These are phyloP conservation scores for Colletotrichum sp. DNA, from an alignment of 2,329 filamentous ascomycete genomes.

Conservation along the genomic window DNA sequence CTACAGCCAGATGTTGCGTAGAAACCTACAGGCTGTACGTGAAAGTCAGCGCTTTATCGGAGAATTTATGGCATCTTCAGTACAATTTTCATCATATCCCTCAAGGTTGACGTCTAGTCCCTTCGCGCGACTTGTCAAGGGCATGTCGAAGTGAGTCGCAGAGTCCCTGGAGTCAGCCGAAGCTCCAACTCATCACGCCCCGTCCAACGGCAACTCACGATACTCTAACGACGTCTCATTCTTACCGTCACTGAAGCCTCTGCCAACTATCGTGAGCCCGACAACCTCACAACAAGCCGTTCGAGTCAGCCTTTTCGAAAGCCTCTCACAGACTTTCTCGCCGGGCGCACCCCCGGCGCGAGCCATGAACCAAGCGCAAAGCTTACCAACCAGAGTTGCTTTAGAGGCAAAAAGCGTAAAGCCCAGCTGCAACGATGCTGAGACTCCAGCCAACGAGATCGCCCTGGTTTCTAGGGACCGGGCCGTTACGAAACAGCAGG, in stretches of 20 bases:
- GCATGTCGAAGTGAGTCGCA: neutral
- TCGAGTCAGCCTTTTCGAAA: neutral
- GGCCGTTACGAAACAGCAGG: neutral
- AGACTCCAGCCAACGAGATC: neutral
- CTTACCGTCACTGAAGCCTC: neutral
- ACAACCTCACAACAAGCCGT: neutral
- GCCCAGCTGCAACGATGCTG: slow-evolving; percentile 2
- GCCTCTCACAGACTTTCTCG: neutral
- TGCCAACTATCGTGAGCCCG: neutral
- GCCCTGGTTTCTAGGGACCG: neutral
- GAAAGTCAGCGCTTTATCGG: neutral
- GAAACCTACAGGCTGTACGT: rapidly evolving
- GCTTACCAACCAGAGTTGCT: neutral
- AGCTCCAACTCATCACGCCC: too few species aligned
- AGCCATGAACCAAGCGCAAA: neutral
- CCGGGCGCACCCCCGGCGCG: neutral
- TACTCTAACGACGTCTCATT: neutral
- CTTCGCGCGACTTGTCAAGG: neutral
- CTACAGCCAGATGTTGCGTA: neutral
- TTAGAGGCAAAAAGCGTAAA: neutral
- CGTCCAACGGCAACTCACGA: neutral
- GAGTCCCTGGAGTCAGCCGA: neutral
- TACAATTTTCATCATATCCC: neutral
- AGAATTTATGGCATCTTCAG: rapidly evolving
- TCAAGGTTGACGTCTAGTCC: neutral